Conservation (phyloP, 495 filamentous ascomycete genomes). For the Penicillium macrosclerotiorum region DNA sequence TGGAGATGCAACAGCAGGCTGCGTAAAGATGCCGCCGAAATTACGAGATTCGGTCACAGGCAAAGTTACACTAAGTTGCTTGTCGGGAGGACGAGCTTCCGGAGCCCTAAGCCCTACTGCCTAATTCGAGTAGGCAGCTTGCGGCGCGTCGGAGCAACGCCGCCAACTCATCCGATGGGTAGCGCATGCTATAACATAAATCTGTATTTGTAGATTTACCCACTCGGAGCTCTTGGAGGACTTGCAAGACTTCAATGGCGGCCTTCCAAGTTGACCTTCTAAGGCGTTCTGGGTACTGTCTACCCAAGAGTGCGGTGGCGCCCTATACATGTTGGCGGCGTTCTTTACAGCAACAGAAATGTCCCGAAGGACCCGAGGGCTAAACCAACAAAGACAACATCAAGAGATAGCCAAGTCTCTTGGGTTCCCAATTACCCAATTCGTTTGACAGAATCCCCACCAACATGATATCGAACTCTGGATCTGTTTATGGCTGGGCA, state of each 20-base stretch:
- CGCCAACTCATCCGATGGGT: constrained; percentile 1
- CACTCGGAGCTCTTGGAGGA: too few species aligned
- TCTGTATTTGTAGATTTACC: too few species aligned
- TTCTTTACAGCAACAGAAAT: neutral
- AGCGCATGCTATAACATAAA: too few species aligned
- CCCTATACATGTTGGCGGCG: neutral
- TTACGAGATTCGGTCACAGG: constrained; percentile 2
- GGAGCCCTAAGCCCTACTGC: constrained; percentile 22
- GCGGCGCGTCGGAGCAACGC: neutral
- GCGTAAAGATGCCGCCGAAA: neutral
- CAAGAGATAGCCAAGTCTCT: constrained; percentile 4
- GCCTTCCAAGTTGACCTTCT: too few species aligned
- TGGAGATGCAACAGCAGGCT: neutral
- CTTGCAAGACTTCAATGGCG: too few species aligned
- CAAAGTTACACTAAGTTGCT: neutral
- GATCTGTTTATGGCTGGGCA: neutral
- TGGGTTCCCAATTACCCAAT: constrained; percentile 14
- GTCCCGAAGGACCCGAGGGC: neutral
- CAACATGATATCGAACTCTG: constrained; percentile 1
- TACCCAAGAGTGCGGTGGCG: too few species aligned
- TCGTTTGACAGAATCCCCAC: constrained; percentile 2
- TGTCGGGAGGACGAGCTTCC: constrained; percentile 4
- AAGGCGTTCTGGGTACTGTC: too few species aligned
- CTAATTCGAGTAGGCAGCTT: neutral
- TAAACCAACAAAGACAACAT: constrained; percentile 9